Conservation (phyloP, 495 filamentous ascomycete genomes). For the Chaetomium tenue region DNA sequence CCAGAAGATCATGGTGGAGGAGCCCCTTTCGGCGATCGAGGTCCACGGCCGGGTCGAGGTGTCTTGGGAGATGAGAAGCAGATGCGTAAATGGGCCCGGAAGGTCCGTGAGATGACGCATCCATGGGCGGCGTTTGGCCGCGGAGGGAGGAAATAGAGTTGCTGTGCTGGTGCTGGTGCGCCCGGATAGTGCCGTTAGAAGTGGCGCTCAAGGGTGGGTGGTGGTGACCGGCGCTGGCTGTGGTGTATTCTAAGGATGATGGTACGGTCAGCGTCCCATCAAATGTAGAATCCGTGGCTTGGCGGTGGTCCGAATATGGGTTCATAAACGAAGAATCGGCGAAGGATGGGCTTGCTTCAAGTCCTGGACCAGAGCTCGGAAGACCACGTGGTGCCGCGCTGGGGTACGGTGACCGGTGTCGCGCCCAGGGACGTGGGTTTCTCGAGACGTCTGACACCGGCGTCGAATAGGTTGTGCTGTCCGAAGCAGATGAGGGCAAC, state of each 20-base stretch:
- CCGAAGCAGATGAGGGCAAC: conserved; percentile 49
- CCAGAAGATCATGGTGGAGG: conserved; percentile 11
- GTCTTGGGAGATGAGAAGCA: conserved; percentile 25
- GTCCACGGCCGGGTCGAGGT: conserved; percentile 28
- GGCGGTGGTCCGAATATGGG: conserved; percentile 19
- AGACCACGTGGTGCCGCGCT: conserved; percentile 26
- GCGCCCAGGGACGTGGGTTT: conserved; percentile 18
- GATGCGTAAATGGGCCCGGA: conserved; percentile 42
- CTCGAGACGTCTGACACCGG: conserved; percentile 42
- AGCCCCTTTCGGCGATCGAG: conserved; percentile 40
- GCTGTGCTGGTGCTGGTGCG: conserved; percentile 26
- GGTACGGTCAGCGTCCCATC: conserved; percentile 27
- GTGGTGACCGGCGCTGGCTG: neutral
- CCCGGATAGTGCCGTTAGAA: conserved; percentile 15
- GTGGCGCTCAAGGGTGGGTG: conserved; percentile 4
- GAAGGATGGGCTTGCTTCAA: conserved; percentile 31
- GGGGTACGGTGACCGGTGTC: conserved; percentile 27
- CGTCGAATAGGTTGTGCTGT: conserved; percentile 50
- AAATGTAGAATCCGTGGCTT: conserved; percentile 17
- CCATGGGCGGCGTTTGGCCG: conserved; percentile 45
- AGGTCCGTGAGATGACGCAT: conserved; percentile 40
- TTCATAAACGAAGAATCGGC: conserved; percentile 22
- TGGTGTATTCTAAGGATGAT: conserved; percentile 4
- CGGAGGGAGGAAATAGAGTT: conserved; percentile 40
- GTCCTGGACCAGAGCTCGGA: conserved; percentile 28